Evolutionary conservation across 1,284 basidiomycete genomes (phyloP), one percentile per base, ranked within the genome.

Genomic region (Pseudozyma hubeiensis): DNA sequence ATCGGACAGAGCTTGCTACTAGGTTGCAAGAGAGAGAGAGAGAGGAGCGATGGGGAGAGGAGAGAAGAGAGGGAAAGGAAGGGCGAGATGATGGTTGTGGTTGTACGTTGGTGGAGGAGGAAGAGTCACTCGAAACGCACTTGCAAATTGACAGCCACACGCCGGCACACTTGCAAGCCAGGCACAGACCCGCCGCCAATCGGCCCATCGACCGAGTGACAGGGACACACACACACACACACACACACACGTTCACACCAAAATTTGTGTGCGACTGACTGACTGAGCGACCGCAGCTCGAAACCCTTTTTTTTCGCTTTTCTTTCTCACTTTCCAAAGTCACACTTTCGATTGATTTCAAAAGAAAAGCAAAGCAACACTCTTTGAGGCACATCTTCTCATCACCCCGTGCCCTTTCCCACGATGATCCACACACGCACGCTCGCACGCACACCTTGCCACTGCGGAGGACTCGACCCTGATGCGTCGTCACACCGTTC

Each of bases 1-100:
- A 48, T 56, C 64, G 40, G 57, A 66, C 64, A 49, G 57, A 66
- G 62, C 48, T 56, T 53, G 54, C 13, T 37, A 16, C 39, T 34
- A 45, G 45, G 41, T 61, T 67, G 57, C 45, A 49, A 46, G 41
- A 30, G 33, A 30, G 34, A 19, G 17, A 19, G 53, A 37, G 29
- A 46, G 35, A 30, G 34, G 49, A 53, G 46, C 39, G 40, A 34
- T 47, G 51, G 19, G 43, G 17, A 41, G 52, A 29, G 8, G 57
- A 45, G 34, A n/a, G 44, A 19, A 30, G 45, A 40, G 39, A 44
- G n/a, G 49, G 46, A 30, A 47, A n/a, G 14, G 16, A 43, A 67
- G 41, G 33, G 33, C 16, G 30, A 51, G 44, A 10, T 46, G 35
- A n/a, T 29, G 46, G 43, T 19, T 44, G 19, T 24, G 39, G 31